phyloP scores from a whole-genome alignment of 768 basidiomycete genomes.

The Termitomyces sp. region DNA sequence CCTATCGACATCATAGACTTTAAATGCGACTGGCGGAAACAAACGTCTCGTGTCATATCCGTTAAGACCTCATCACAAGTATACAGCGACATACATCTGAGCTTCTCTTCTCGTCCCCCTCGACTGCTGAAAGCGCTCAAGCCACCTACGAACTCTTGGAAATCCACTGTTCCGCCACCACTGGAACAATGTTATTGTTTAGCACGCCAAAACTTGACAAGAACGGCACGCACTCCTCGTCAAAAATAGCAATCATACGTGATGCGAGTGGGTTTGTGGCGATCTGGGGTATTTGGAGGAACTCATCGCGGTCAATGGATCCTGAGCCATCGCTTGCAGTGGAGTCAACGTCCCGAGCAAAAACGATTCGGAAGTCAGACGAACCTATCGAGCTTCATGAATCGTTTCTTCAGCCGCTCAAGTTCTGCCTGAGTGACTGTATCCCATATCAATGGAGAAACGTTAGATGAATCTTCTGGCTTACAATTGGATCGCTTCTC shows the following conservation, averaged over 20 bases:
- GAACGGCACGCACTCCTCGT: slow-evolving; percentile 80
- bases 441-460: slow-evolving; percentile 9
- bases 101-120: slow-evolving; percentile 95
- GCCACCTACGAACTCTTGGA: slow-evolving; percentile 98
- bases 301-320: slow-evolving; percentile 98
- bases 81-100: slow-evolving; percentile 67
- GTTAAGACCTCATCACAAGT: background rate
- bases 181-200: slow-evolving; percentile 37
- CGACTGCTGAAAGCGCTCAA: slow-evolving; percentile 96
- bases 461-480: slow-evolving; percentile 28
- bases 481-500: slow-evolving; percentile 95
- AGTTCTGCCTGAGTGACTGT: slow-evolving; percentile 93
- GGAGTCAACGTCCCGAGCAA: slow-evolving; percentile 1
- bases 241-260: slow-evolving; percentile 99
- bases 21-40: slow-evolving; percentile 82
- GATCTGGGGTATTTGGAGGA: slow-evolving; percentile 98
- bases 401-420: slow-evolving; percentile 95
- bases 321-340: slow-evolving; percentile 86
- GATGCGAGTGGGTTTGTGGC: slow-evolving; percentile 96
- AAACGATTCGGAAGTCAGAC: background rate
- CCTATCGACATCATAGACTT: slow-evolving; percentile 98
- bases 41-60: slow-evolving; percentile 1
- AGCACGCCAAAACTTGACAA: slow-evolving; percentile 7
- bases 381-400: slow-evolving; percentile 98
- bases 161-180: slow-evolving; percentile 97